Base-by-base conservation (phyloP, 2,329 filamentous ascomycete genomes). In the Teratosphaeriaceae sp. region DNA sequence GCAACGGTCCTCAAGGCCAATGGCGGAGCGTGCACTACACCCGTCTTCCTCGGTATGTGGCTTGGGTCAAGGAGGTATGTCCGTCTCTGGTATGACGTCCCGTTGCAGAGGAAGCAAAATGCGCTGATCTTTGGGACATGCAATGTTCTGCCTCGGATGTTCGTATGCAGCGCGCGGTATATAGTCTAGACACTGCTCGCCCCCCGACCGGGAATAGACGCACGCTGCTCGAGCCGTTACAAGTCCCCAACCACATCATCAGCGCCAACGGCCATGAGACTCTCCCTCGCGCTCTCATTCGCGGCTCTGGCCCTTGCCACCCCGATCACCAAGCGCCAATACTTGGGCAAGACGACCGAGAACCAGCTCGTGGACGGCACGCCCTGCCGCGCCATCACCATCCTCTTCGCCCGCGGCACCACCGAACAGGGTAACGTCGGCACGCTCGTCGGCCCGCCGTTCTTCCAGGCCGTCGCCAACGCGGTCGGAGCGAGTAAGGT, bases 341-440 rank as follows among this genome's bases (percentile, higher is more conserved):
- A 42, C 24, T 4, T 29, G 5, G 40, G 40, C 20, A 6, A 26
- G 11, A 30, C 36, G 34, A 35, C 39, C 31, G 44, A 40, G 27
- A 48, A 51, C 42, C 42, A 51, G 18, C 40, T 51, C n/a, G 18
- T 36, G 16, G 43, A 48, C 36, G 45, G 45, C 34, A 47, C 48
- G 20, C 36, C 45, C n/a, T 50, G 48, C 43, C 45, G 46, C 22
- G 55, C 61, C 20, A 66, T 74, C 48, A 77, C 74, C 5, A 59
- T 78, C 41, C 69, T 79, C 50, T 78, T 74, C 48, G 75, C 75
- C 11, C 69, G 75, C 15, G 75, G 75, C 4, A 77, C 74, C 7
- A 68, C 66, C 7, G 73, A 78, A 56, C 18, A 46, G 1, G 74
- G 73, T 27, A 78, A 76, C 49, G 70, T 78, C 31, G 75, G 75